Evolutionary conservation across 2,329 filamentous ascomycete species (phyloP).

Genomic region (Phaeophleospora eucalypticola): DNA sequence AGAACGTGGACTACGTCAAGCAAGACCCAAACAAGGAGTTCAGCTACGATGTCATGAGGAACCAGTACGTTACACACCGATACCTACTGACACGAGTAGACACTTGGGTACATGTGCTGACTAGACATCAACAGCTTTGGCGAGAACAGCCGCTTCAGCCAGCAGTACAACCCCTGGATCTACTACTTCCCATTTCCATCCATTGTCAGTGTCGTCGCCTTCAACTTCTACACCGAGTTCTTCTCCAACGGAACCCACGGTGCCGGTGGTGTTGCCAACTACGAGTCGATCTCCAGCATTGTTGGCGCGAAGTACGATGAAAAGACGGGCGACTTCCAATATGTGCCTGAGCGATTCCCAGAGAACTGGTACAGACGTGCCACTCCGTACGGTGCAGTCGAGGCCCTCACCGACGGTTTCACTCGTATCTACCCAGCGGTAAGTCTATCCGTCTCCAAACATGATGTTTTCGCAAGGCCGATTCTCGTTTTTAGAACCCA

Average conservation of each 20-base stretch:
- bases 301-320: constrained; percentile 26
- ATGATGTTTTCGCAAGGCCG: no score
- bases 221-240: constrained; percentile 30
- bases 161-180: constrained; percentile 30
- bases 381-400: constrained; percentile 27
- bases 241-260: constrained; percentile 38
- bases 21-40: constrained; percentile 24
- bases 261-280: constrained; percentile 34
- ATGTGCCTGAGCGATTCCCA: constrained; percentile 30
- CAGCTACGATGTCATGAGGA: constrained; percentile 25
- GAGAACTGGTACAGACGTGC: constrained; percentile 30
- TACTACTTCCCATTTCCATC: constrained; percentile 34
- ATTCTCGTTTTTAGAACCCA: constrained; percentile 21
- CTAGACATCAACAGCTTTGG: constrained; percentile 12
- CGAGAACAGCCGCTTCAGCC: constrained; percentile 18
- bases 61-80: constrained; percentile 19
- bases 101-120: no score
- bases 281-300: constrained; percentile 30
- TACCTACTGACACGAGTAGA: background rate
- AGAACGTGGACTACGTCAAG: constrained; percentile 26
- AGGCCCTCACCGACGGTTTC: constrained; percentile 33
- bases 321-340: constrained; percentile 26
- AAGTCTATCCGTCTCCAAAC: no score
- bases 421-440: constrained; percentile 31
- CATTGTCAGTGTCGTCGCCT: constrained; percentile 29